Base-by-base conservation (phyloP, 306 rosid genomes). In the Lathyrus aphaca region DNA sequence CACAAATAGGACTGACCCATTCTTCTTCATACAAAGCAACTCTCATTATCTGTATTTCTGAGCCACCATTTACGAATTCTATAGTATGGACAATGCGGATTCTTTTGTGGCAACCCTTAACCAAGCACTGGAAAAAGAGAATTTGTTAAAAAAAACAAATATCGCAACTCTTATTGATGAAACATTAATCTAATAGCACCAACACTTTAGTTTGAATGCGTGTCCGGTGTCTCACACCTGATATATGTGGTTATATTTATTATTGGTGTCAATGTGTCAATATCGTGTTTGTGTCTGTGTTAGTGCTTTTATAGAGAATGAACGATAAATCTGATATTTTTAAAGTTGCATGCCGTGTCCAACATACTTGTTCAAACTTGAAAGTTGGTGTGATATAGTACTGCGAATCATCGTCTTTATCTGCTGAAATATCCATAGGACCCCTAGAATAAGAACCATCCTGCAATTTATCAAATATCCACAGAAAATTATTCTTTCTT, bases 381-480 rank as follows among this genome's bases (percentile, higher is more conserved):
- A 88, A 84, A 80, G 88, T 90, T 57, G 98, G 97, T 46, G 88
- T 82, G 37, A 88, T 16, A 74, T 81, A 88, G 82, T 90, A 85
- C 11, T 78, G 63, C 11, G 92, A 69, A 43, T 87, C 95, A 81
- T 84, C 89, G 48, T 38, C 69, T 57, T 85, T 90, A 49, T 84
- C 82, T 51, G 87, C 79, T 0, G 88, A 90, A 77, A 94, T 90
- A 69, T 84, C 85, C 56, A 88, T 4, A 55, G 97, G 97, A 65
- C 98, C 98, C 72, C 97, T 83, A 32, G 98, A 88, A 76, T 90
- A 94, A 72, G 98, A 94, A 13, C 98, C 98, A 58, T 94, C 98
- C 97, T 94, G 87, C 79, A 80, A 69, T 76, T 66, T 12, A 71
- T 48, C 21, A 23, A 63, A 58, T 40, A 50, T 38, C 8, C 8